Base-by-base conservation (phyloP, 495 filamentous ascomycete species). In the Aspergillus haitiensis region DNA sequence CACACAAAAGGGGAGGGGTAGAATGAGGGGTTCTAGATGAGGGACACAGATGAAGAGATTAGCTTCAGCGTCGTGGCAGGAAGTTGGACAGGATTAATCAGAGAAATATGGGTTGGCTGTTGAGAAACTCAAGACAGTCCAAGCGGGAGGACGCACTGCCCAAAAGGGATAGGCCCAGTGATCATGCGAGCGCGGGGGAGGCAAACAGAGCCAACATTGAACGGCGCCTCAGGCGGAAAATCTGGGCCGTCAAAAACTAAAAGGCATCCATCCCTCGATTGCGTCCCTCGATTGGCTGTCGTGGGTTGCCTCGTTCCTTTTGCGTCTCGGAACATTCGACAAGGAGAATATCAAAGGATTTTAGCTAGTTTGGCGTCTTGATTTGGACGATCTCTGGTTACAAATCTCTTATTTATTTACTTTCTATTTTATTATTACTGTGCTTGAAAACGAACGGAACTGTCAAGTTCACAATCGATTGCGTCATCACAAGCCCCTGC, bases 151-250 rank as follows among this genome's bases (percentile, higher is more conserved):
- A 60, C 56, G 55, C 59, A 61, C 60, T 63, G 56, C 66, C 62
- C 58, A 58, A 70, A 67, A 44, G 53, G 70, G 59, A 67, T 68
- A 68, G 59, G 67, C 48, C 52, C 34, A 51, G 40, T 64, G 75
- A 70, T 78, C 75, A 78, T 73, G 73, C 72, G 75, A 75, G 71
- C 73, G 74, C 74, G 73, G 75, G 73, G 75, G 71, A 72, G 70
- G 69, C 67, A 54, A 64, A 60, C 46, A 40, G 50, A 45, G 54
- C 47, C 47, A 55, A 55, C 21, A 27, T 27, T 27, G 21, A 27
- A 27, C 49, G 48, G 59, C 58, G 65, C 65, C 60, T 55, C 49
- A 50, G 59, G 61, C 59, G 61, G 59, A 46, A 53, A 63, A 55
- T 37, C 34, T 42, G 42, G 15, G 50, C 16, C 33, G 16, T 27